These are phyloP conservation scores for Acanthamoeba rhysodes DNA, from an alignment of 208 protist species.

Conservation along the genomic window DNA sequence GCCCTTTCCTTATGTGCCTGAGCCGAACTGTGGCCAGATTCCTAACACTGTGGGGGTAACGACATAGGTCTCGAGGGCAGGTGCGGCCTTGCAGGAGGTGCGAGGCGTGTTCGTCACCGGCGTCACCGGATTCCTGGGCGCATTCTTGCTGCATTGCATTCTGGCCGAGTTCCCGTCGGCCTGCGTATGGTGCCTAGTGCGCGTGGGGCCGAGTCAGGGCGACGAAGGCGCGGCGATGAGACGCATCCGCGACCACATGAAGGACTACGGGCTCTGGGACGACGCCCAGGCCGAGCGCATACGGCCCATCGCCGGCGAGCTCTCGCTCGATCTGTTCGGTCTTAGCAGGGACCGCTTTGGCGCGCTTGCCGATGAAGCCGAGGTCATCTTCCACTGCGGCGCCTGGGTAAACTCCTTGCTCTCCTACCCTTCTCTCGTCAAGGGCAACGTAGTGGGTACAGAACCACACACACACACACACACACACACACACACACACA, in stretches of 20 bases:
- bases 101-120: conserved; percentile 7
- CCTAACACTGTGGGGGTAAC: neutral
- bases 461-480: neutral
- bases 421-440: neutral
- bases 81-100: neutral
- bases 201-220: neutral
- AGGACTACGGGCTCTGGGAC: neutral
- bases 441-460: neutral
- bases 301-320: neutral
- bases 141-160: conserved; percentile 15
- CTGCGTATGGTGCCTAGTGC: neutral
- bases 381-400: conserved; percentile 3
- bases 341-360: neutral
- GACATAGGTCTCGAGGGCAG: no score
- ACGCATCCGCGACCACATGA: neutral
- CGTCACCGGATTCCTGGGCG: neutral
- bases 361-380: neutral
- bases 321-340: neutral
- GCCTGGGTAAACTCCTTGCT: conserved; percentile 27
- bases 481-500: no score
- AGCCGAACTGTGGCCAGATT: neutral
- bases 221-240: neutral
- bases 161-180: neutral
- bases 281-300: neutral
- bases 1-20: no score